Evolutionary conservation across 148 eudicot species (phyloP), one percentile per base, ranked within the genome.

Genomic region (Bassia scoparia): DNA sequence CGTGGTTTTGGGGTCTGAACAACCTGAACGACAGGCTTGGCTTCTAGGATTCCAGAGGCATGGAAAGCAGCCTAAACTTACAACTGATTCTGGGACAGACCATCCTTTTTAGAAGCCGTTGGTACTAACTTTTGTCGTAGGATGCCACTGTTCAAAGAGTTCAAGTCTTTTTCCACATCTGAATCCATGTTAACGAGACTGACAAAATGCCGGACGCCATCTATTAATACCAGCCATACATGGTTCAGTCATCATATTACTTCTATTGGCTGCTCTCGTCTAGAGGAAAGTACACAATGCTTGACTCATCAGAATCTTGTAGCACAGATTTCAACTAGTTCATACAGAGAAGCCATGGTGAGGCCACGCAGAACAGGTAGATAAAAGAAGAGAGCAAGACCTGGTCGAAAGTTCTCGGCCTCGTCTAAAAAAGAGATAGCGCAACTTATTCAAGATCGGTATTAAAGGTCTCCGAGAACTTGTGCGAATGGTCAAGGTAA

Each of bases 381-480:
- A 74, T 27, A 81, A 67, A 93, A 84, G 72, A 93, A 91, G 82
- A 83, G 95, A 74, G 89, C 92, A 61, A 90, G 88, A 74, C 92
- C 90, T 43, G 92, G 92, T 68, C n/a, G 98, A 93, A 81, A 93
- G 81, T 81, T 72, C 83, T 38, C 87, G 97, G 58, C 98, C 98
- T 41, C 86, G 98, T 77, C 98, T 97, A 54, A 89, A 97, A 84
- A 97, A 93, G 73, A 87, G 98, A n/a, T n/a, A n/a, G n/a, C n/a
- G 69, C 98, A 93, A 69, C 78, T 93, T 76, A 91, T 93, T 78
- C 97, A 93, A 83, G 97, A 93, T 79, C 97, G 98, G 20, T n/a
- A 86, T 93, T 73, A 93, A 87, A 78, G 95, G 91, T 78, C 81
- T 90, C 44, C 84, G 98, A 18, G 90, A 91, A 41, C 90, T 93